Evolutionary conservation across 768 basidiomycete genomes (phyloP), one percentile per base, ranked within the genome.

Genomic region (Scleroderma citrinum): DNA sequence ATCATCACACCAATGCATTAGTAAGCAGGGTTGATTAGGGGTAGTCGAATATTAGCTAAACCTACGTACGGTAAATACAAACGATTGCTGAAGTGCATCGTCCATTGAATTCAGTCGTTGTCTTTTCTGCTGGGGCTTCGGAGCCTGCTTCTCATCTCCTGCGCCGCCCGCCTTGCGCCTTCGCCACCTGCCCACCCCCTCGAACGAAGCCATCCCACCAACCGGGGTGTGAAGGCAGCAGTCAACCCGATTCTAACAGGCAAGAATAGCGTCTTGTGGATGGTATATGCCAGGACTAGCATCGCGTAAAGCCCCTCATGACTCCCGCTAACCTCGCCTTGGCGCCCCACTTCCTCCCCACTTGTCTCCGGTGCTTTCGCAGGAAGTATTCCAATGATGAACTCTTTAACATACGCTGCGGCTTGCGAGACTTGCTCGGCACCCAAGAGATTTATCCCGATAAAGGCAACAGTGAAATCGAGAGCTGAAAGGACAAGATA

Each of bases 191-290:
- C 83, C 92, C 92, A 97, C 1, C 93, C 92, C 53, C 83, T 71
- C 31, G 66, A 69, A n/a, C 80, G 73, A 46, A 97, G 69, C 89
- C 90, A 95, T 17, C 76, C 75, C 4, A 96, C 93, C n/a, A 97
- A 65, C 55, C 76, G 76, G 1, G 93, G 93, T 0, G 93, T 95
- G 45, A 89, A 69, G 1, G 82, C 83, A 1, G 89, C 92, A 0
- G 95, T 97, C 53, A 94, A 68, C 0, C 92, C 96, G 1, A 96
- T 80, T 35, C 96, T 75, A 20, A 99, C 67, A 8, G 96, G 96
- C 19, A 98, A 64, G 62, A 97, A 88, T 1, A 92, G 61, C 0
- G 91, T 95, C 72, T 99, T 99, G 78, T 99, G 96, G 46, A 99
- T 81, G 17, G 88, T 86, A 68, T 94, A 99, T 3, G 96, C 95